Evolutionary conservation across 208 protist species (phyloP).

Genomic region (Leishmania arabica): DNA sequence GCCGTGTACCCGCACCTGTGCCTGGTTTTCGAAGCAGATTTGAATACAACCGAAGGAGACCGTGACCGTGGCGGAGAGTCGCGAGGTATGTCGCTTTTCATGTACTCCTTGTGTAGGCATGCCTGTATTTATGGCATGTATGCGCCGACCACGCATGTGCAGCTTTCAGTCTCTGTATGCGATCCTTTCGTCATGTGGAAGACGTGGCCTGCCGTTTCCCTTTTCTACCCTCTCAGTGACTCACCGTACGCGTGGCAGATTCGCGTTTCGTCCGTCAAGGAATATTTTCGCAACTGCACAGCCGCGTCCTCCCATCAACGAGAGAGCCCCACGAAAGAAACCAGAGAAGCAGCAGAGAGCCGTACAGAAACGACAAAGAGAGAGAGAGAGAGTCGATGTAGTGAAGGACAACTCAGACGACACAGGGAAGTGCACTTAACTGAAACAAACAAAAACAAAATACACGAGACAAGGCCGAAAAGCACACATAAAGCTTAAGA

Average conservation of each 20-base stretch:
- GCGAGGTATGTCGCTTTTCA: no score
- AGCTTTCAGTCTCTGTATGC: no score
- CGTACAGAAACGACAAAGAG: neutral
- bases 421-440: neutral
- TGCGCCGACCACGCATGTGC: no score
- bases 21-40: no score
- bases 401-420: neutral
- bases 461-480: neutral
- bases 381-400: neutral
- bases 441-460: neutral
- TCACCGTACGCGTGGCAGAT: neutral
- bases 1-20: no score
- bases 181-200: no score
- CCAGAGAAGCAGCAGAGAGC: neutral
- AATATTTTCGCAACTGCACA: neutral
- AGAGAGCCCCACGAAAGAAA: neutral
- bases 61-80: no score
- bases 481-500: neutral
- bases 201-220: no score
- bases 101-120: no score
- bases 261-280: neutral
- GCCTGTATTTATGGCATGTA: no score
- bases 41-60: no score
- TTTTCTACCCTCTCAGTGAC: no score
- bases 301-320: neutral